Evolutionary conservation across 225 moss, liverwort and hornwort species (phyloP), one percentile per base, ranked within the genome.

Genomic region (Polytrichum commune): DNA sequence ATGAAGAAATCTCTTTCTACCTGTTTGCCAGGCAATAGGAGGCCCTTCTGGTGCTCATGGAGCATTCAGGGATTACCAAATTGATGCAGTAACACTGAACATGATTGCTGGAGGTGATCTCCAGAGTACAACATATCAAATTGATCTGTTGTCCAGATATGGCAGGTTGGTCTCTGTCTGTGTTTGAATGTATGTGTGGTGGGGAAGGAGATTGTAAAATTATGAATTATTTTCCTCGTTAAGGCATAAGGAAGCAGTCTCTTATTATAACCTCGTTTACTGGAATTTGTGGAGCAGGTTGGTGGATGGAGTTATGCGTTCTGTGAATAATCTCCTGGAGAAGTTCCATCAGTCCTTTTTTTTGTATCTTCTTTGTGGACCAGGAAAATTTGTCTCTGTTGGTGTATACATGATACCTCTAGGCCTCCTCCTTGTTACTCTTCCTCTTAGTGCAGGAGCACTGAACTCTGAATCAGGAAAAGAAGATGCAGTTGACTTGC

Each of bases 291-390:
- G 77, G 62, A 35, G 63, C 91, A 98, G 98, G 67, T 81, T 95
- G 75, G 85, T 98, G 73, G 98, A 98, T 79, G 91, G 91, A 75
- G 87, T 93, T 10, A 78, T 93, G 79, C 92, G 93, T 65, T 95
- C 92, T 4, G 93, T 91, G 60, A 98, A 98, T 74, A 98, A 98
- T 75, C 69, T 98, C 23, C 85, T 98, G 63, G 98, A 98, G 80
- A 98, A 98, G 73, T 95, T 95, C 75, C 98, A 98, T 29, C 98
- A 98, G 75, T 98, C 97, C 29, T 90, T 94, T 76, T 97, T 98
- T 80, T 80, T 98, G 18, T 98, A 91, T 75, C 85, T 91, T 71
- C 92, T 97, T 26, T 86, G 91, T 63, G 83, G 89, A 72, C 88
- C 94, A 53, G 82, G 88, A 81, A 92, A 83, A 78, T 97, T 87